Base-by-base conservation (phyloP, 352 stramenopile species). In the Phytophthora pseudosyringae region DNA sequence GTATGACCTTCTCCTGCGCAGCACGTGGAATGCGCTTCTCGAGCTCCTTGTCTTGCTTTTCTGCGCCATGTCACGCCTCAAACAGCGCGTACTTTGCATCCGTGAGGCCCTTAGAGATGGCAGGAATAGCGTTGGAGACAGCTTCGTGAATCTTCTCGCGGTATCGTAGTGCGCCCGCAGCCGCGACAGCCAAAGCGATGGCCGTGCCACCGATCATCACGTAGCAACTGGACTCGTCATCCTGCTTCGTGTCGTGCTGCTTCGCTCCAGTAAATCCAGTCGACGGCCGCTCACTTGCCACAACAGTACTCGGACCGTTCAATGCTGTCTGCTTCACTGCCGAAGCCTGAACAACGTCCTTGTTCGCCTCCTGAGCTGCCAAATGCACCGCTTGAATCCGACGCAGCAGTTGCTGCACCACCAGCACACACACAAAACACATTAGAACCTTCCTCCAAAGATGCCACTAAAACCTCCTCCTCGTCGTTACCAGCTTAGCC, bases 41-140 rank as follows among this genome's bases (percentile, higher is more conserved):
- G 21, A 21, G 21, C 21, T 21, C 21, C 21, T 21, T 21, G n/a
- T n/a, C n/a, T n/a, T n/a, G n/a, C n/a, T n/a, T 21, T 21, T 21
- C 21, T 21, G 1, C 21, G 3, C 31, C 31, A 35, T 35, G 31
- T 35, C 35, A n/a, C 35, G 9, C 35, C 35, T 40, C 35, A 40
- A 40, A 40, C 35, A 40, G 35, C 15, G 9, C 35, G 48, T 81
- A 84, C 56, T 88, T 89, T 47, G 80, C 82, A 45, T 91, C 82
- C 0, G 69, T 71, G 28, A 91, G 55, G 1, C 74, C 67, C 44
- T 88, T 88, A 18, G 78, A 87, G 33, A 90, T 77, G 16, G 64
- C 71, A 10, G 81, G 78, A 21, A 75, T 54, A 10, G 79, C 75
- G 35, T 67, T 63, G 7, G 73, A 70, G n/a, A 85, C 41, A 3